These are phyloP conservation scores for Panaeolus papilionaceus DNA, from an alignment of 768 basidiomycete genomes.

Conservation along the genomic window DNA sequence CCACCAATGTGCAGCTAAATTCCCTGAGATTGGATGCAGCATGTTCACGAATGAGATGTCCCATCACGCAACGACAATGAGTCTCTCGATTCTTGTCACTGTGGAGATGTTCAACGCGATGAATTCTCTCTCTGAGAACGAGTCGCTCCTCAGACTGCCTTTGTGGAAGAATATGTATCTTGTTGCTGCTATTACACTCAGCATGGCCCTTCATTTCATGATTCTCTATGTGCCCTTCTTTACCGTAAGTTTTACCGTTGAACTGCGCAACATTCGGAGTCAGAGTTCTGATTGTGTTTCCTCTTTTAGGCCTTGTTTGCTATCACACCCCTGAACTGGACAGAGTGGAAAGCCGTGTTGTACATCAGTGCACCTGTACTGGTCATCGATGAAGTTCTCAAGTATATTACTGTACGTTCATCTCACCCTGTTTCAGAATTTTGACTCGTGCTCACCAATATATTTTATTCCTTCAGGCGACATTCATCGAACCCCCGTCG, in stretches of 20 bases:
- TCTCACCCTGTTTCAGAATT: background rate
- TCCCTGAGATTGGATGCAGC: conserved; percentile 92
- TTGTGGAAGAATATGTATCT: conserved; percentile 96
- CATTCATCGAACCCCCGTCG: conserved; percentile 61
- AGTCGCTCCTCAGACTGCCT: conserved; percentile 86
- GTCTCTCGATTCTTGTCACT: conserved; percentile 93
- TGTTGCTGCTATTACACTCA: conserved; percentile 85
- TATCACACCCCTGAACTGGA: conserved; percentile 93
- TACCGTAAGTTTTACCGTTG: conserved; percentile 59
- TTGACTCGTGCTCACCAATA: background rate
- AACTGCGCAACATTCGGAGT: conserved; percentile 4
- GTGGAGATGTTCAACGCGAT: conserved; percentile 98
- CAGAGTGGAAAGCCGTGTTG: conserved; percentile 94
- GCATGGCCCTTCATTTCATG: conserved; percentile 92
- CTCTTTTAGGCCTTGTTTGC: conserved; percentile 75
- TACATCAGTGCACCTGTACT: conserved; percentile 88
- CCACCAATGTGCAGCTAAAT: conserved; percentile 84
- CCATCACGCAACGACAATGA: conserved; percentile 92
- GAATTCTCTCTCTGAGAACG: conserved; percentile 98
- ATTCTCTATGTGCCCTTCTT: conserved; percentile 99
- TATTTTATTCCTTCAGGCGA: conserved; percentile 43
- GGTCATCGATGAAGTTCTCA: conserved; percentile 88
- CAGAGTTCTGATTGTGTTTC: conserved; percentile 13
- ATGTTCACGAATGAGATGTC: conserved; percentile 95
- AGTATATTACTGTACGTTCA: conserved; percentile 73